These are phyloP conservation scores for Peronospora belbahrii DNA, from an alignment of 352 stramenopile species.

Conservation along the genomic window DNA sequence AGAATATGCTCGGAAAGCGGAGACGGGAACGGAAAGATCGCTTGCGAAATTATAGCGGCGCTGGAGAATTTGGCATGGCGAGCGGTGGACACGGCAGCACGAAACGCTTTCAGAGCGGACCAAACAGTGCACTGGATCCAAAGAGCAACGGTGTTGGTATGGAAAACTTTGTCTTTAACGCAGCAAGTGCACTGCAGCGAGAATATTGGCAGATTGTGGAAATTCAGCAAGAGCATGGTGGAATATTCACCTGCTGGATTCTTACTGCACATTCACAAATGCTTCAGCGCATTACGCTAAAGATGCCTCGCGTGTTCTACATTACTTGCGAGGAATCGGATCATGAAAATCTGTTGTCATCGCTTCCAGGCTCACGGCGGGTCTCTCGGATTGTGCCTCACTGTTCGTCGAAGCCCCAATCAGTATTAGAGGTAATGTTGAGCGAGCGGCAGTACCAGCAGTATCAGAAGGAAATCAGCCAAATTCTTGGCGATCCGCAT, in stretches of 20 bases:
- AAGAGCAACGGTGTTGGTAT: slow-evolving; percentile 50
- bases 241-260: slow-evolving; percentile 93
- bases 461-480: slow-evolving; percentile 65
- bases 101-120: slow-evolving; percentile 32
- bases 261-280: slow-evolving; percentile 82
- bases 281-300: slow-evolving; percentile 64
- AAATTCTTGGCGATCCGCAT: slow-evolving; percentile 72
- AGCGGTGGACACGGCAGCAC: slow-evolving; percentile 21
- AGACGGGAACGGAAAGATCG: slow-evolving; percentile 55
- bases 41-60: slow-evolving; percentile 23
- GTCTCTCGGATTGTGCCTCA: slow-evolving; percentile 55
- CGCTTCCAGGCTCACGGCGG: slow-evolving; percentile 39
- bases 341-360: slow-evolving; percentile 65
- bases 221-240: slow-evolving; percentile 66
- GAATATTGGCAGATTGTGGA: slow-evolving; percentile 80
- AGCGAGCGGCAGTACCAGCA: slow-evolving; percentile 68
- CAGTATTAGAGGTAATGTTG: slow-evolving; percentile 57
- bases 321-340: slow-evolving; percentile 63
- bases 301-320: slow-evolving; percentile 64
- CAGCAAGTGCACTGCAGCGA: slow-evolving; percentile 39
- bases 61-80: slow-evolving; percentile 24
- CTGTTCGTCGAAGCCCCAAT: slow-evolving; percentile 41
- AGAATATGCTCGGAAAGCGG: slow-evolving; percentile 41
- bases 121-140: slow-evolving; percentile 8
- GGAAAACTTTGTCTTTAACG: slow-evolving; percentile 76